Base-by-base conservation (phyloP, 768 basidiomycete genomes). In the Rhodotorula paludigena region DNA sequence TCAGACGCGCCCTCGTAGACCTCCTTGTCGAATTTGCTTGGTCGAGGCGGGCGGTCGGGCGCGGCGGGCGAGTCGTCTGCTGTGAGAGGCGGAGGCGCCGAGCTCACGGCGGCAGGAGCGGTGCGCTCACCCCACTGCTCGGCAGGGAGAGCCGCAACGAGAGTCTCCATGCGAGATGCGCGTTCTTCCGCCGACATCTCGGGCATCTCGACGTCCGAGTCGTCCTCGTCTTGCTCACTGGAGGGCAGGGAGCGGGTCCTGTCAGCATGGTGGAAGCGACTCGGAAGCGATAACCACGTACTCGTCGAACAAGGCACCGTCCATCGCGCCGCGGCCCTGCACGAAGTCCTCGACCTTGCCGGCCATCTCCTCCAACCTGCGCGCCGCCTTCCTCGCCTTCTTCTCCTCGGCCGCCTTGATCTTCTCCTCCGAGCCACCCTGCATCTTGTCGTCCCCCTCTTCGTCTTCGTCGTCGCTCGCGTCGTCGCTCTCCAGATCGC, bases 231-330 rank as follows among this genome's bases (percentile, higher is more conserved):
- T n/a, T 82, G 84, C 57, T 83, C 84, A 41, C 81, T 81, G 44
- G 82, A 83, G 48, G 86, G 86, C 60, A 90, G 89, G 4, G 89
- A 89, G 33, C 84, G 79, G 51, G 80, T 77, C 71, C 30, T 12
- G 21, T 28, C 28, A 90, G 89, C 73, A 89, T 89, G 68, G 56
- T 41, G 30, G 51, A 36, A 18, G 30, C 12, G 23, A 28, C 5
- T 12, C 6, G 6, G 21, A 25, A 38, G 32, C 18, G 12, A 36
- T 15, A 16, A 28, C 2, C 33, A 81, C 88, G 75, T 79, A 98
- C 93, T 97, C 94, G 60, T 87, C 85, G 75, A 99, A 94, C 69
- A 82, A 80, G 0, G 92, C 96, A 7, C 96, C 96, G 69, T 90
- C 88, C 15, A 96, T 67, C 66, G 89, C 88, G 4, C 96, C 96